Percentiles rank a stretch among this genome's conserved stretches.
Conservation (phyloP, 2,329 filamentous ascomycete genomes). For the Pseudocercospora fuligena region DNA sequence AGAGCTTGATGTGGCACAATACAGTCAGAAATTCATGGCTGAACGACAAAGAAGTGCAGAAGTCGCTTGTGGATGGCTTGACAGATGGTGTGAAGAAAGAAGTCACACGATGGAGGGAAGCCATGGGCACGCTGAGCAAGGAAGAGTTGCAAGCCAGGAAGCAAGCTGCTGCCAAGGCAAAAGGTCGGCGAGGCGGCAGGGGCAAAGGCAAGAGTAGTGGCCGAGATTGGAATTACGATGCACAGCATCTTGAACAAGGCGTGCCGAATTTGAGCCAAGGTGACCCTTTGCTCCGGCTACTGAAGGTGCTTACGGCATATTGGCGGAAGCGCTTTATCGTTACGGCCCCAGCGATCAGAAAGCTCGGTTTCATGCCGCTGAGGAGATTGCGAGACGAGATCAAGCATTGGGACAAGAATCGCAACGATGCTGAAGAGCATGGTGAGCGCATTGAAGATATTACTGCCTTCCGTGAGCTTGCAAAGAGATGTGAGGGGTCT, state of each 20-base stretch:
- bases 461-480: conserved; percentile 70
- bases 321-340: conserved; percentile 86
- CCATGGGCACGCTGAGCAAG: conserved; percentile 62
- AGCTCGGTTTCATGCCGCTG: conserved; percentile 85
- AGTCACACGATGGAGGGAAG: conserved; percentile 72
- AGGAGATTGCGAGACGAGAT: conserved; percentile 74
- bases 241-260: conserved; percentile 71
- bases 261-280: conserved; percentile 78
- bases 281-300: conserved; percentile 77
- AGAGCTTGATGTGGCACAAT: conserved; percentile 88
- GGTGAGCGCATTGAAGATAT: conserved; percentile 76
- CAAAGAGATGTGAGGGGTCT: conserved; percentile 75
- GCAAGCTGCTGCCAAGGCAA: conserved; percentile 40
- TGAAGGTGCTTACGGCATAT: conserved; percentile 78
- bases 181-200: conserved; percentile 47
- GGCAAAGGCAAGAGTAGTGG: conserved; percentile 50
- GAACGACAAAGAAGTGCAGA: conserved; percentile 75
- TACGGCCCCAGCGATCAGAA: conserved; percentile 79
- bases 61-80: conserved; percentile 75
- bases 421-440: conserved; percentile 66
- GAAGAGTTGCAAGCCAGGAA: conserved; percentile 47
- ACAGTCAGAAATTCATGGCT: conserved; percentile 82
- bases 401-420: conserved; percentile 68
- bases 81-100: conserved; percentile 71
- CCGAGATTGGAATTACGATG: conserved; percentile 74